Evolutionary conservation across 306 rosid genomes (phyloP), one percentile per base, ranked within the genome.

Genomic region (Gastrolobium villosum): DNA sequence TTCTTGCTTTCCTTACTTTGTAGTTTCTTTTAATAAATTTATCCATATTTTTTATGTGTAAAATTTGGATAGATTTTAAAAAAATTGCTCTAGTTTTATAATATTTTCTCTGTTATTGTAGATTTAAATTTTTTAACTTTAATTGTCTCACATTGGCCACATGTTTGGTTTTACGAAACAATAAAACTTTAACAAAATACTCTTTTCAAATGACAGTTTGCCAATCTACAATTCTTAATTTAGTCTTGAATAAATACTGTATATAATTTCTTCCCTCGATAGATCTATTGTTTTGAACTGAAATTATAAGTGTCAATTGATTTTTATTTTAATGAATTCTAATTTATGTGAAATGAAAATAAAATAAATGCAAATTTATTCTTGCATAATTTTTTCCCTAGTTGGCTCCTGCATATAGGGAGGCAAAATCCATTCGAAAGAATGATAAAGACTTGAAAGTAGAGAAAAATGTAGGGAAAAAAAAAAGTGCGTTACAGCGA

Each of bases 401-500:
- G 34, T 28, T 6, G 44, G 35, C 46, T 53, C 10, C 15, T 34
- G 20, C 15, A 3, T 57, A 26, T 2, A 55, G 45, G 55, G 50
- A 49, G 34, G 32, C 36, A 11, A 57, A 57, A 15, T 64, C 41
- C 52, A n/a, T n/a, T 48, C 34, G 5, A 3, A 5, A 45, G 48
- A 61, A 73, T 59, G 50, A 26, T 30, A 5, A 31, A 60, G 55
- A 28, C 36, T 9, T 48, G 4, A 10, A 62, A 26, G 52, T 5
- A 3, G 9, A 62, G 26, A 13, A 11, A 20, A 13, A 26, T 49
- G 50, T 54, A 40, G 45, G 7, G 13, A 32, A n/a, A 65, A 54
- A 63, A 5, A 77, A 36, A 26, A 28, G 9, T 68, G 72, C 66
- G 3, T 69, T 75, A 81, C 74, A 49, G 57, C 84, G 31, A 67